Evolutionary conservation across 768 basidiomycete genomes (phyloP).

Genomic region (Auricularia auricula-judae): DNA sequence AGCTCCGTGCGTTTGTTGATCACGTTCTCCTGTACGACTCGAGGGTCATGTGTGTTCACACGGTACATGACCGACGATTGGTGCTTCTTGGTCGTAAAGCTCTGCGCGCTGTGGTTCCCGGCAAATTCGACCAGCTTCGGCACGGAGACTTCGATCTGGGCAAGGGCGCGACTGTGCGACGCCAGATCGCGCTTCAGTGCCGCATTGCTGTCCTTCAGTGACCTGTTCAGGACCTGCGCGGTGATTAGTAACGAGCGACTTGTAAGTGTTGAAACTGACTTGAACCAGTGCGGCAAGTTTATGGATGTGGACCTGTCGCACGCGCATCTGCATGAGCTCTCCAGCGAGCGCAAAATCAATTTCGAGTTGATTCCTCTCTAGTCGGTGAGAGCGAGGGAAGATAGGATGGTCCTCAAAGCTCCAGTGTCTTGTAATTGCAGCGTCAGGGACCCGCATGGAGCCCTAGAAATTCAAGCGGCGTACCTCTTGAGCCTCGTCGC

Average conservation of each 20-base stretch:
- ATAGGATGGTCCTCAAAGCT: neutral
- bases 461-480: neutral
- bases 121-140: neutral
- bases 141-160: constrained; percentile 19
- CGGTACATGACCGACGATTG: constrained; percentile 53
- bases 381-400: neutral
- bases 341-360: constrained; percentile 73
- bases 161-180: constrained; percentile 35
- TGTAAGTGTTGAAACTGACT: constrained; percentile 21
- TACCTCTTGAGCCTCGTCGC: neutral
- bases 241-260: neutral
- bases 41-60: neutral
- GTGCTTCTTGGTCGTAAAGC: neutral
- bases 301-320: constrained; percentile 55
- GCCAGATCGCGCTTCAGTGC: constrained; percentile 50
- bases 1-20: neutral
- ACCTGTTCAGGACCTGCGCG: constrained; percentile 36
- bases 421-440: neutral
- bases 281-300: constrained; percentile 52
- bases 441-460: neutral
- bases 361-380: constrained; percentile 27
- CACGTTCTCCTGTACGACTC: neutral
- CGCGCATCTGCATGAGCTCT: constrained; percentile 55
- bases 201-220: constrained; percentile 44
- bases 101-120: neutral